Conservation (phyloP, 176 grass and related monocot genomes). For the Musa beccarii region DNA sequence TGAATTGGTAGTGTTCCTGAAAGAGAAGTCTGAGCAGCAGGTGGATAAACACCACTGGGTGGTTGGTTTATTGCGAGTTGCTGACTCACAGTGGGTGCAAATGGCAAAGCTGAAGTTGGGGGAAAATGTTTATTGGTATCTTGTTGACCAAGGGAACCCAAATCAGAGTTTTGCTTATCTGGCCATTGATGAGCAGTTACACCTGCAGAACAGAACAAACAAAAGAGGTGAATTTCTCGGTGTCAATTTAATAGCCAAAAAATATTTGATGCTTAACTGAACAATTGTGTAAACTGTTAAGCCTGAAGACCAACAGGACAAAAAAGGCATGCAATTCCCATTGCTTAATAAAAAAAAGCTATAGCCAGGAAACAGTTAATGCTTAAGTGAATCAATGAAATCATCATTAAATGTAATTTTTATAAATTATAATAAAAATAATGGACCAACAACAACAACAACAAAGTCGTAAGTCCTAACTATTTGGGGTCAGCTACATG, state of each 20-base stretch:
- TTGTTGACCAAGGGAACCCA: constrained; percentile 24
- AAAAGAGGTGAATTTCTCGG: not conserved
- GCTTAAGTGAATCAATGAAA: no score
- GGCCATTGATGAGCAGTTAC: constrained; percentile 63
- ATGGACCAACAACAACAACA: no score
- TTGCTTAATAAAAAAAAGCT: no score
- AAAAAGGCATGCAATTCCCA: no score
- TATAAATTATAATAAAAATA: no score
- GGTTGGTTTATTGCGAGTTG: constrained; percentile 38
- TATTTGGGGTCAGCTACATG: no score
- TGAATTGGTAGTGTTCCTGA: constrained; percentile 45
- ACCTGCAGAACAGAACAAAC: constrained; percentile 36
- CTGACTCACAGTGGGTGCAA: constrained; percentile 19
- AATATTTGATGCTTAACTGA: not conserved
- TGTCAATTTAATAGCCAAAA: not conserved
- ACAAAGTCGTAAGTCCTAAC: no score
- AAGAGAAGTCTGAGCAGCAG: constrained; percentile 34
- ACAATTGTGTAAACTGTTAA: not conserved
- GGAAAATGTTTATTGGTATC: constrained; percentile 41
- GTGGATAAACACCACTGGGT: constrained; percentile 33
- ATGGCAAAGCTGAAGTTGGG: constrained; percentile 21
- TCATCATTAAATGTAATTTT: no score
- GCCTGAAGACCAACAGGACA: not conserved
- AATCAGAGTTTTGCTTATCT: constrained; percentile 9
- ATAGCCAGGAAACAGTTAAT: no score